Percentiles rank a stretch among this genome's conserved stretches.
Evolutionary conservation across 2,329 filamentous ascomycete genomes (phyloP).

Genomic region (Colletotrichum truncatum): DNA sequence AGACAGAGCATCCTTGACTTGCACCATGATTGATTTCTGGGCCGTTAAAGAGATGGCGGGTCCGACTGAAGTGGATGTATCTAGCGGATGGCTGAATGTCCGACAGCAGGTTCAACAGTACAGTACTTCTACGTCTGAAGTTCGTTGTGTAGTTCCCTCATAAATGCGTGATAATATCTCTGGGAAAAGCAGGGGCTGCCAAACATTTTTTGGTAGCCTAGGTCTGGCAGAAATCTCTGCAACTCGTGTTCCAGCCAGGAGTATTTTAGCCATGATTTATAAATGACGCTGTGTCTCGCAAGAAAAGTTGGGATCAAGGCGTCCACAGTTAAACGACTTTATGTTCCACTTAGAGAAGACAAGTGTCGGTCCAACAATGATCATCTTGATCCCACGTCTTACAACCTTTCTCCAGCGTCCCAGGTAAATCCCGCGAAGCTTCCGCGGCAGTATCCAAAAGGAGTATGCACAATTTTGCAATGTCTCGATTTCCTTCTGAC

Average conservation of each 20-base stretch:
- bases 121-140: constrained; percentile 41
- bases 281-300: constrained; percentile 73
- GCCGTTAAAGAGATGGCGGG: constrained; percentile 73
- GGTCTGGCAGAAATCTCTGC: constrained; percentile 69
- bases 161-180: constrained; percentile 68
- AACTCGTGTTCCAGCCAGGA: constrained; percentile 73
- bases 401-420: constrained; percentile 72
- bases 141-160: constrained; percentile 69
- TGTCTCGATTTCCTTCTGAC: constrained; percentile 71
- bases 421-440: constrained; percentile 67
- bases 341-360: constrained; percentile 80
- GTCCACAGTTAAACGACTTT: constrained; percentile 77
- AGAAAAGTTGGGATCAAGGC: constrained; percentile 65
- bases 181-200: constrained; percentile 68
- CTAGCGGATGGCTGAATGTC: constrained; percentile 71
- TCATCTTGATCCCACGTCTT: constrained; percentile 73
- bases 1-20: constrained; percentile 70
- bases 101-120: not conserved
- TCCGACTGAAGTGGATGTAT: constrained; percentile 70
- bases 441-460: constrained; percentile 70
- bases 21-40: constrained; percentile 65
- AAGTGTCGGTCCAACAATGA: constrained; percentile 72
- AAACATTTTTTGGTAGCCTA: constrained; percentile 69
- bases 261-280: constrained; percentile 73
- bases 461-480: constrained; percentile 72